Conservation (phyloP, 2,329 filamentous ascomycete genomes). For the Rhexocercosporidium sp. region DNA sequence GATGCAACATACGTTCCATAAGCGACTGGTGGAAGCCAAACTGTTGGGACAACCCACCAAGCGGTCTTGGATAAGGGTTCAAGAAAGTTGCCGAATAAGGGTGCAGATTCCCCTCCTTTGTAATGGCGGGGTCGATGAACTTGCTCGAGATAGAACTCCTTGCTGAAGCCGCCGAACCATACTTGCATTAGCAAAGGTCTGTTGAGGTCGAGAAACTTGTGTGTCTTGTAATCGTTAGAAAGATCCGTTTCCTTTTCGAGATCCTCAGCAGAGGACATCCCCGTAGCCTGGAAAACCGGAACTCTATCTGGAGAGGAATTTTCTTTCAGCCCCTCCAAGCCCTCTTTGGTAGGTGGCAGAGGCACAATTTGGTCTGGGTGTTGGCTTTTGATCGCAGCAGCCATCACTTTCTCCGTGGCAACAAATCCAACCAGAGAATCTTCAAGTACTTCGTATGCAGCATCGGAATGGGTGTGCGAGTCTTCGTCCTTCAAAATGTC, state of each 20-base stretch:
- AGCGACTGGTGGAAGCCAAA: conserved; percentile 82
- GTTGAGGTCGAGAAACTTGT: conserved; percentile 93
- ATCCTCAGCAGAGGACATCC: conserved; percentile 89
- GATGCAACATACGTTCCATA: conserved; percentile 74
- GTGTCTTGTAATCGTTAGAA: conserved; percentile 76
- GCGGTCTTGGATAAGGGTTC: conserved; percentile 95
- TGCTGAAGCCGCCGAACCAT: conserved; percentile 85
- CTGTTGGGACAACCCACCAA: conserved; percentile 85
- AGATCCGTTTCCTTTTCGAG: conserved; percentile 84
- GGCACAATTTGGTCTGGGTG: conserved; percentile 52
- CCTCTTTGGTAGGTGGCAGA: conserved; percentile 54
- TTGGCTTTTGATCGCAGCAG: conserved; percentile 45
- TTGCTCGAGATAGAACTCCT: conserved; percentile 96
- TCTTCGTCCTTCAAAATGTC: conserved; percentile 81
- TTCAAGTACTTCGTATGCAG: conserved; percentile 94
- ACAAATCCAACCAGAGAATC: conserved; percentile 87
- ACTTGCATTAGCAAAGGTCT: conserved; percentile 86
- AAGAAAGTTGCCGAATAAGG: conserved; percentile 97
- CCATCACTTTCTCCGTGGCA: conserved; percentile 54
- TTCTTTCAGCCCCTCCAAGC: conserved; percentile 52
- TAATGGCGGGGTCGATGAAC: conserved; percentile 96
- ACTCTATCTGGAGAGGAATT: conserved; percentile 41
- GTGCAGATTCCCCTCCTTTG: conserved; percentile 88
- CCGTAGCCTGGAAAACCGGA: conserved; percentile 67
- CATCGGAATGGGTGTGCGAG: conserved; percentile 86